Base-by-base conservation (phyloP, 306 rosid genomes). In the Sesbania bispinosa region DNA sequence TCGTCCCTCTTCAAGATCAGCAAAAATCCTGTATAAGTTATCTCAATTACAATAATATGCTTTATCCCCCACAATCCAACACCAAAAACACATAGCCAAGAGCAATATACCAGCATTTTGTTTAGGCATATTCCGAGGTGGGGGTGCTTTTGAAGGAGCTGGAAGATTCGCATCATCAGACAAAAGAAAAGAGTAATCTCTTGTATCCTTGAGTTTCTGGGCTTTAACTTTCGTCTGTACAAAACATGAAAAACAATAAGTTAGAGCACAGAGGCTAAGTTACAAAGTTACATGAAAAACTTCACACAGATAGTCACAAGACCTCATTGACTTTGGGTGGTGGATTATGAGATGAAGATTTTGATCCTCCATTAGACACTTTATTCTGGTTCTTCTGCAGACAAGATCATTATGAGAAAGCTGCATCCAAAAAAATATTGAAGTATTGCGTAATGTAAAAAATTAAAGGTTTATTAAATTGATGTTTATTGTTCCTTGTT, bases 131-230 rank as follows among this genome's bases (percentile, higher is more conserved):
- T 57, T 82, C 58, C 45, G 79, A 24, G 81, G 68, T 39, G 76
- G 86, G 4, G 77, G 76, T 54, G 61, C 89, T 60, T 86, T 87
- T 1, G 80, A 8, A 46, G 98, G 81, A 74, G 84, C 94, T 9
- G 98, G 96, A 62, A 74, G 63, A 71, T 88, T 84, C 0, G 80
- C 86, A 61, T 92, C 89, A 24, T 89, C 96, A 4, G 94, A 88
- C 61, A 84, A 65, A 61, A 89, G 85, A 80, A 89, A 92, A 7
- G 98, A 86, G 76, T 89, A 92, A 74, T 92, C 98, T 76, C 96
- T 86, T 1, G 95, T 89, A 64, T 86, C 74, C 83, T 92, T 92
- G 6, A 86, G 84, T 64, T 83, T 88, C 79, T 89, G 88, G 33
- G 81, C 86, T 69, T 81, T 88, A 63, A 43, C 75, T 65, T 84